Evolutionary conservation across 352 stramenopile species (phyloP).

Genomic region (Thraustochytrium sp.): DNA sequence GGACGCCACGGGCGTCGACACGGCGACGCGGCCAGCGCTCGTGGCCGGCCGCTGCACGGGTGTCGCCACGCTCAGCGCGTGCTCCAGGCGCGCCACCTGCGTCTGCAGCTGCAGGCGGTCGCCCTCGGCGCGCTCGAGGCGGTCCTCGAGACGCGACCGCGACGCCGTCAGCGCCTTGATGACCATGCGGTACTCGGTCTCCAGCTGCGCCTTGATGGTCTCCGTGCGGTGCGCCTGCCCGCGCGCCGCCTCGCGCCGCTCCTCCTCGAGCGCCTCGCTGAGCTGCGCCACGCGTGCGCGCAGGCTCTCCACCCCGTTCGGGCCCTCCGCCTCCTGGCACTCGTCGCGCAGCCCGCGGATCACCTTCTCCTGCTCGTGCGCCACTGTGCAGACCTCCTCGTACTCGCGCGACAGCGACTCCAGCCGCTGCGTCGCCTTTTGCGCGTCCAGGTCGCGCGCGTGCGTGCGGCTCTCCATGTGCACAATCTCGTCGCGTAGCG

Average conservation of each 20-base stretch:
- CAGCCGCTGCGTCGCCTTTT: not conserved
- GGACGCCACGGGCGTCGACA: not conserved
- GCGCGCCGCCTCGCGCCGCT: not conserved
- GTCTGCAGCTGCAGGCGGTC: constrained; percentile 3
- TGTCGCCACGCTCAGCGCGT: not conserved
- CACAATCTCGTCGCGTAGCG: constrained; percentile 1
- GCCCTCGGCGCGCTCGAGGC: not conserved
- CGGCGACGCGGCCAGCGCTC: no score
- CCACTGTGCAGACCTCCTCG: not conserved
- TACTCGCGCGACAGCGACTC: not conserved
- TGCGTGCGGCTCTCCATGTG: not conserved
- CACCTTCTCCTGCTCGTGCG: not conserved
- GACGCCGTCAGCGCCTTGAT: constrained; percentile 9
- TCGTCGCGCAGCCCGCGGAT: not conserved
- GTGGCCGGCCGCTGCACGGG: no score
- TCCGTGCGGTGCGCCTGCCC: not conserved
- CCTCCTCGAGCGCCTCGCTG: not conserved
- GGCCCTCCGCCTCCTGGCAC: not conserved
- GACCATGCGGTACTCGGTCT: constrained; percentile 40
- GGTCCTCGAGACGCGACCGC: constrained; percentile 3
- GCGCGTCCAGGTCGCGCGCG: not conserved
- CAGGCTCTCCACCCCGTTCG: not conserved
- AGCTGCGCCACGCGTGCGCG: not conserved
- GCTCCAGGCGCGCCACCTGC: not conserved
- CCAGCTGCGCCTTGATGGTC: not conserved